Evolutionary conservation across 768 basidiomycete genomes (phyloP).

Genomic region (Suillus subaureus): DNA sequence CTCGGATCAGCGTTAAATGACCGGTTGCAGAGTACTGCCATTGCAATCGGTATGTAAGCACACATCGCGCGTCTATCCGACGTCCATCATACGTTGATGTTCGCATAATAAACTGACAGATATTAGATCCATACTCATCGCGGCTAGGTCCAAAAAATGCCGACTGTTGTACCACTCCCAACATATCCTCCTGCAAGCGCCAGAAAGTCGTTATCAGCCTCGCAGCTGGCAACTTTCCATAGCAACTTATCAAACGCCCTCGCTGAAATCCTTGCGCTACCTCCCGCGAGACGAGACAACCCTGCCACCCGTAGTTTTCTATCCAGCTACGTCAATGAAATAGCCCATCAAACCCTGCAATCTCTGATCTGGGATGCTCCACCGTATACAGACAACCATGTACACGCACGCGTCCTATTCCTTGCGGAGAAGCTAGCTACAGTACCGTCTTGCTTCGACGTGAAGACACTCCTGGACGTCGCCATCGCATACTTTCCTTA

Average conservation of each 20-base stretch:
- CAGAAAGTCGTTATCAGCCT: constrained; percentile 51
- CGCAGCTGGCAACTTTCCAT: constrained; percentile 53
- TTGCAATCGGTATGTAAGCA: neutral
- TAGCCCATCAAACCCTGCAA: constrained; percentile 54
- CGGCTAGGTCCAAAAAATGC: constrained; percentile 22
- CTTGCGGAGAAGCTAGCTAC: constrained; percentile 58
- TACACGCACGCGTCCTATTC: constrained; percentile 51
- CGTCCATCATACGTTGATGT: neutral
- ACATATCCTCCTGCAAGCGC: constrained; percentile 55
- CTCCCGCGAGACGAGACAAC: constrained; percentile 48
- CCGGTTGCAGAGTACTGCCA: neutral
- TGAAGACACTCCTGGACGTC: constrained; percentile 63
- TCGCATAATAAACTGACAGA: neutral
- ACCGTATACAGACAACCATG: constrained; percentile 42
- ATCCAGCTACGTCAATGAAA: constrained; percentile 58
- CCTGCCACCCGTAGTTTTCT: constrained; percentile 51
- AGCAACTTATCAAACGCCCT: constrained; percentile 49
- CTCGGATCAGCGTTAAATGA: neutral
- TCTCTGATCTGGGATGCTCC: constrained; percentile 57
- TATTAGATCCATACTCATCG: neutral
- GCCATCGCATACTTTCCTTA: constrained; percentile 56
- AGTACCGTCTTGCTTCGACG: constrained; percentile 44
- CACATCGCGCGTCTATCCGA: neutral
- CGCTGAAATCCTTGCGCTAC: constrained; percentile 48
- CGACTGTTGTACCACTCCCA: constrained; percentile 43